A percentile compares a stretch with the other conserved stretches of the same genome.
phyloP scores from a whole-genome alignment of 2,329 filamentous ascomycete species.

The Talaromyces sp. region DNA sequence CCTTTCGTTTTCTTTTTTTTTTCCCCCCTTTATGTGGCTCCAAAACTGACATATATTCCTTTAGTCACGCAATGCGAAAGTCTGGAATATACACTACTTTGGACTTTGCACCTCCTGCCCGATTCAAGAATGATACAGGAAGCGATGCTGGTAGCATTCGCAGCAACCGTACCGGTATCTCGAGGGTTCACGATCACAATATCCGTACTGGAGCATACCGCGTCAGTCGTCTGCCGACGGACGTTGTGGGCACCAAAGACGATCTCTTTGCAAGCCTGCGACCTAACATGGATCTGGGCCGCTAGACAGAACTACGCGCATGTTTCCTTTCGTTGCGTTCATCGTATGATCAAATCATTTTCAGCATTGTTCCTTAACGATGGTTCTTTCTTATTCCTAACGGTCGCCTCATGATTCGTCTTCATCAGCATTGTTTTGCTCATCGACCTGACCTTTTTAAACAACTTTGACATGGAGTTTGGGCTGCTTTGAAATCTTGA shows the following conservation, averaged over 20 bases:
- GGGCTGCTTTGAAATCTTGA: not conserved
- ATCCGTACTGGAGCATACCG: conserved; percentile 81
- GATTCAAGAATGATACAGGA: conserved; percentile 44
- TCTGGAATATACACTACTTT: conserved; percentile 48
- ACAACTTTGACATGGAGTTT: conserved; percentile 11
- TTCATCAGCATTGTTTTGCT: conserved; percentile 11
- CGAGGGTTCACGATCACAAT: conserved; percentile 63
- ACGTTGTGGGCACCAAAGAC: conserved; percentile 72
- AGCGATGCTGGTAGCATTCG: conserved; percentile 51
- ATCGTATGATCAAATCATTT: conserved; percentile 1
- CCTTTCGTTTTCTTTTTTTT: not conserved
- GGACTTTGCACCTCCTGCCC: conserved; percentile 49
- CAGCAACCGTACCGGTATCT: conserved; percentile 76
- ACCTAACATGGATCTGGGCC: conserved; percentile 53
- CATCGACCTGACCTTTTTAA: conserved; percentile 8
- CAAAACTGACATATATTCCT: not conserved
- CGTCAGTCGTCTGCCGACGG: conserved; percentile 76
- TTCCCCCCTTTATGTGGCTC: not conserved
- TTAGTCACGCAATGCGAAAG: conserved; percentile 48
- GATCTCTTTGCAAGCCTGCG: conserved; percentile 59
- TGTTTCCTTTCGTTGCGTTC: not conserved
- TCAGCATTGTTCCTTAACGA: conserved; percentile 12
- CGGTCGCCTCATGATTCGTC: conserved; percentile 15
- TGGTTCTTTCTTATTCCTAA: conserved; percentile 10
- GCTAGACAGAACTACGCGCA: not conserved